Conservation (phyloP, 768 basidiomycete species). For the Phaeotremella skinneri region DNA sequence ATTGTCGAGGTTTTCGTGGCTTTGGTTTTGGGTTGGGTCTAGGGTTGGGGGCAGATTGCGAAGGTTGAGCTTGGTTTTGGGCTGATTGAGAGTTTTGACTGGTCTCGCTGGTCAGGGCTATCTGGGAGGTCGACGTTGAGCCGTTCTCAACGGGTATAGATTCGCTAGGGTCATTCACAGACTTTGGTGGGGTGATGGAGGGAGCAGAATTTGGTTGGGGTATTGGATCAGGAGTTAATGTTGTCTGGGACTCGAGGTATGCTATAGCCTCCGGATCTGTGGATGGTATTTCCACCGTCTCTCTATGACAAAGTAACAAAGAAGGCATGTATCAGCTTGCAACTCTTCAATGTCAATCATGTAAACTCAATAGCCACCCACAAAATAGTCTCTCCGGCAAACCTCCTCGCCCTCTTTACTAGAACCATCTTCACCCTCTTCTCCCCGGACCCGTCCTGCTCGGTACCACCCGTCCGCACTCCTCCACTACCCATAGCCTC, state of each 20-base stretch:
- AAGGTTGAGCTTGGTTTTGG: too few relatives aligned
- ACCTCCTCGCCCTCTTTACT: slow-evolving; percentile 37
- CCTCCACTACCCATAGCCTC: slow-evolving; percentile 2
- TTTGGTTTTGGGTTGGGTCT: slow-evolving; percentile 1
- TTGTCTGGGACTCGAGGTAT: slow-evolving; percentile 8
- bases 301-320: slow-evolving; percentile 27
- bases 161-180: too few relatives aligned
- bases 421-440: slow-evolving; percentile 34
- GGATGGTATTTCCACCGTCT: slow-evolving; percentile 33
- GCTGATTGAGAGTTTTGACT: slow-evolving; percentile 1
- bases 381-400: slow-evolving; percentile 46
- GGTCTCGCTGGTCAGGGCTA: background rate
- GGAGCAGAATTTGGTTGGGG: background rate
- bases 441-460: background rate
- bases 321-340: too few relatives aligned
- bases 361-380: slow-evolving; percentile 18
- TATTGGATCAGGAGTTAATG: background rate
- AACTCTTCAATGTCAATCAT: background rate
- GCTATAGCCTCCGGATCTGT: slow-evolving; percentile 42
- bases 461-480: background rate
- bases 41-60: background rate
- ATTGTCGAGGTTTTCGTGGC: slow-evolving; percentile 41
- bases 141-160: too few relatives aligned
- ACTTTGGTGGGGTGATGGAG: background rate
- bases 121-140: slow-evolving; percentile 3